Conservation (phyloP, 129 eudicot genomes). For the Saussurea involucrata region DNA sequence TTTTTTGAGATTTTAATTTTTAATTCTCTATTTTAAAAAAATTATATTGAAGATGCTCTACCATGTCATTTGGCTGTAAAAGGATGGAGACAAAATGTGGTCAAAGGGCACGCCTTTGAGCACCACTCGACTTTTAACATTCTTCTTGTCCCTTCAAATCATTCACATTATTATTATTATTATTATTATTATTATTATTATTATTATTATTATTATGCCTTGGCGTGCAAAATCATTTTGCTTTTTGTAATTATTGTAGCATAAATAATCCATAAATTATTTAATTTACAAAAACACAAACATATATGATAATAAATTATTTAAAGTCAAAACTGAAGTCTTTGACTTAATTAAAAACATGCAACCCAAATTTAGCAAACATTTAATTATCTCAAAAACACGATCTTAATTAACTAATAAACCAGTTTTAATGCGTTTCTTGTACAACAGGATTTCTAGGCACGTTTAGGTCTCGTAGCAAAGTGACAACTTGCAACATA, state of each 20-base stretch:
- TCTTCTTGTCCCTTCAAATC: constrained; percentile 22
- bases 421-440: constrained; percentile 8
- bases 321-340: not conserved
- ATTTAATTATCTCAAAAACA: constrained; percentile 5
- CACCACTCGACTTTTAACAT: constrained; percentile 12
- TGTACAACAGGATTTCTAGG: constrained; percentile 34
- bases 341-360: not conserved
- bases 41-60: no score
- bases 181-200: no score
- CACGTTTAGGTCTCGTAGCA: constrained; percentile 63
- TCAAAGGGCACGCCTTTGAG: constrained; percentile 35
- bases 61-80: no score
- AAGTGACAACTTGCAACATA: constrained; percentile 86
- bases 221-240: constrained; percentile 37
- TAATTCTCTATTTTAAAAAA: no score
- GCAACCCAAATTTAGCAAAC: not conserved
- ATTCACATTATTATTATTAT: constrained; percentile 8
- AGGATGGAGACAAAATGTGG: constrained; percentile 18
- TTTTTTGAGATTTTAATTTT: no score
- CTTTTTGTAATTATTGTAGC: constrained; percentile 6
- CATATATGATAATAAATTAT: not conserved
- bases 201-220: constrained; percentile 15
- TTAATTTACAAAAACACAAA: no score
- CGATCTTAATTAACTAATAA: not conserved
- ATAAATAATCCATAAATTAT: not conserved